Percentiles rank a stretch among this genome's conserved stretches.
Conservation (phyloP, 768 basidiomycete genomes). For the Lentinula sp. region DNA sequence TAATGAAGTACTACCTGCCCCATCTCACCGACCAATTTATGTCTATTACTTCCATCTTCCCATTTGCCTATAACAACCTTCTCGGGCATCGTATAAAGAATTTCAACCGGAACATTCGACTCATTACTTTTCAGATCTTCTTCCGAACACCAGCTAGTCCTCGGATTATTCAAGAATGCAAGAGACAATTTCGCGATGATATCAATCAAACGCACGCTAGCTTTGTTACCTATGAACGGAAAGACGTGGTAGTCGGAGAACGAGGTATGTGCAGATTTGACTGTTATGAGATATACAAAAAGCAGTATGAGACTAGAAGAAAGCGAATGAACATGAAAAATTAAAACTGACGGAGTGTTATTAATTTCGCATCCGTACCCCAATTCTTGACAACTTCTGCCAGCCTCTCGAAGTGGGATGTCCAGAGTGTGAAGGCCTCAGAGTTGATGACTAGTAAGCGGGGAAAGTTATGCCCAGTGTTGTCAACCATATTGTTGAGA, state of each 20-base stretch:
- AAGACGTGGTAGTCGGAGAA: slow-evolving; percentile 45
- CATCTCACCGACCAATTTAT: slow-evolving; percentile 32
- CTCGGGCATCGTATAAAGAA: slow-evolving; percentile 30
- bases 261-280: slow-evolving; percentile 35
- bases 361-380: slow-evolving; percentile 38
- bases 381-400: slow-evolving; percentile 47
- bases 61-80: slow-evolving; percentile 32
- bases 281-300: slow-evolving; percentile 16
- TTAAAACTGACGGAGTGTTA: slow-evolving; percentile 40
- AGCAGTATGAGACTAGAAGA: not conserved
- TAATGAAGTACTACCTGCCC: slow-evolving; percentile 37
- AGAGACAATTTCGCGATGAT: slow-evolving; percentile 30
- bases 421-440: slow-evolving; percentile 75
- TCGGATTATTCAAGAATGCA: slow-evolving; percentile 33
- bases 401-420: slow-evolving; percentile 60
- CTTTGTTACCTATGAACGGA: slow-evolving; percentile 30
- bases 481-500: not conserved
- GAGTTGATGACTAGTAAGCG: slow-evolving; percentile 67
- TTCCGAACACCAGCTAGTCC: slow-evolving; percentile 18
- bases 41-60: slow-evolving; percentile 38
- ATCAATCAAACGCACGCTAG: slow-evolving; percentile 26
- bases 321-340: not conserved
- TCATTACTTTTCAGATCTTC: slow-evolving; percentile 9
- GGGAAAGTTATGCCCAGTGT: slow-evolving; percentile 19
- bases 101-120: slow-evolving; percentile 12